These are phyloP conservation scores for Moricandia moricandioides DNA, from an alignment of 345 rosid species.

Conservation along the genomic window DNA sequence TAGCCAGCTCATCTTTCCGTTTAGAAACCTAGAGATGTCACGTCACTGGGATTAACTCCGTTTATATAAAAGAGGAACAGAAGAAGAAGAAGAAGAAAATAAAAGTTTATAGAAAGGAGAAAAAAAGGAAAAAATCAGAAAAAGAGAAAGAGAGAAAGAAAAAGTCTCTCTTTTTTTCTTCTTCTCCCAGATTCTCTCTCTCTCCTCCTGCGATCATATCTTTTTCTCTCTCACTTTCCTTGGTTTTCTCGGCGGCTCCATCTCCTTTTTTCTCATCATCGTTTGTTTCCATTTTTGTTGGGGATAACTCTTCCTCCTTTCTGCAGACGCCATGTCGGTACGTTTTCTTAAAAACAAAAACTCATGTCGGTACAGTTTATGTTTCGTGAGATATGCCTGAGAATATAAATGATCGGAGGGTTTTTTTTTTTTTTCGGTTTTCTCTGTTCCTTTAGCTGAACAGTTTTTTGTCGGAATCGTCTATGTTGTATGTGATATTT, in stretches of 20 bases:
- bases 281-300: conserved; percentile 17
- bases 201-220: conserved; percentile 24
- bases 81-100: conserved; percentile 4
- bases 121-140: background rate
- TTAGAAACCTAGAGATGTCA: conserved; percentile 7
- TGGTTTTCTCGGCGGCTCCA: conserved; percentile 37
- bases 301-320: conserved; percentile 30
- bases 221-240: conserved; percentile 38
- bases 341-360: conserved; percentile 21
- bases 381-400: background rate
- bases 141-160: background rate
- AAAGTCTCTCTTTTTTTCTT: conserved; percentile 14
- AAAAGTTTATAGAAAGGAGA: conserved; percentile 20
- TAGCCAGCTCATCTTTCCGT: conserved; percentile 50
- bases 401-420: background rate
- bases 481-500: background rate
- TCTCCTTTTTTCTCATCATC: background rate
- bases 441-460: background rate
- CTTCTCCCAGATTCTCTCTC: conserved; percentile 30
- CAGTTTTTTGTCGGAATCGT: background rate
- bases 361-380: background rate
- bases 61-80: conserved; percentile 35
- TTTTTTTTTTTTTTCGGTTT: background rate
- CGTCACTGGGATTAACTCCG: conserved; percentile 39
- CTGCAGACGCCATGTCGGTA: conserved; percentile 37